Base-by-base conservation (phyloP, 2,329 filamentous ascomycete species). In the Pseudocercospora musae region DNA sequence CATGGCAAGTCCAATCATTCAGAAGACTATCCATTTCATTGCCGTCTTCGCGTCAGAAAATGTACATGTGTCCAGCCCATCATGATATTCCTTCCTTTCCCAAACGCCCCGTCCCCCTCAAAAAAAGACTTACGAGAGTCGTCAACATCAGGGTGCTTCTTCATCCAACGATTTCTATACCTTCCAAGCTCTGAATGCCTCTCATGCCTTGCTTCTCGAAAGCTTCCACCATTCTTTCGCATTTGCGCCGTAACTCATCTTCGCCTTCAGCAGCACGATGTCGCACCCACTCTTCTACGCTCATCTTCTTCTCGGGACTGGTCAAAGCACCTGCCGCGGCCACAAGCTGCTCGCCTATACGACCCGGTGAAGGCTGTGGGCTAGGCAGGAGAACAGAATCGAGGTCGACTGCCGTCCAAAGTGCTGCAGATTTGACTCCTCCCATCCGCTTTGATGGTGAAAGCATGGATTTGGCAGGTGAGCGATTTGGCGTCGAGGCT, bases 201-300 rank as follows among this genome's bases (percentile, higher is more conserved):
- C 87, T 85, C 18, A 84, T 85, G 0, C 92, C 94, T 77, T 98
- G 88, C 62, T 81, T 87, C 78, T 98, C 94, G 75, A 98, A 98
- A 8, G 85, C 81, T 62, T 83, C 85, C 4, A 99, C 91, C 76
- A 96, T 85, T 25, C 86, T 80, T 79, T 98, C 94, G 72, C 92
- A 96, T 74, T 96, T 90, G 37, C 83, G 79, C 72, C 88, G 89
- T 59, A 99, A 80, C 74, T 87, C 88, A 76, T 88, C 86, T 79
- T 98, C 93, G 0, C 91, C 92, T 73, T 88, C 82, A 64, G 84
- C 84, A 0, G 95, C 95, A 68, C 95, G 93, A 77, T 88, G 85
- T 62, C 87, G 81, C 42, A 99, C 89, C 92, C 94, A 99, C 76
- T 97, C 88, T 75, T 96, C 92, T 0, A 98, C 91, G 4, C 88